Conservation (phyloP, 1,139 yeast species). For the Debaryomycetaceae sp. region DNA sequence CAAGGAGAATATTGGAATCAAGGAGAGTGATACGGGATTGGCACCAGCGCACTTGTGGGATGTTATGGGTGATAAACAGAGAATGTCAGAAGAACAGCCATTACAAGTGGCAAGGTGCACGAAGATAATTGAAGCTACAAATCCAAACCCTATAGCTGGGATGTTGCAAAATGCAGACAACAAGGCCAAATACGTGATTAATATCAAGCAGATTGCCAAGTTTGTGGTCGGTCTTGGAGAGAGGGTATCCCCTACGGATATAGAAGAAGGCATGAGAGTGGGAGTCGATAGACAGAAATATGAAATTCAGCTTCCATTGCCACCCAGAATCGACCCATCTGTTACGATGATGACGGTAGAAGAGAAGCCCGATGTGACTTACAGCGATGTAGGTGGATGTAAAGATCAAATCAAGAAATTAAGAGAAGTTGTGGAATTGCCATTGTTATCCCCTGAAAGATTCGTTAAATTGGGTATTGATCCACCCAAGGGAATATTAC, state of each 20-base stretch:
- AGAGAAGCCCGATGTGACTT: slow-evolving; percentile 92
- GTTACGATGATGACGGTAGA: slow-evolving; percentile 99
- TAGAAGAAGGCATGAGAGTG: slow-evolving; percentile 98
- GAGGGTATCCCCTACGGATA: slow-evolving; percentile 95
- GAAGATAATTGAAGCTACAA: slow-evolving; percentile 74
- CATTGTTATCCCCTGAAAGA: slow-evolving; percentile 90
- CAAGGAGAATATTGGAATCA: slow-evolving; percentile 89
- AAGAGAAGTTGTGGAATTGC: slow-evolving; percentile 95
- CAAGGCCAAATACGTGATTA: slow-evolving; percentile 89
- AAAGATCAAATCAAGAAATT: slow-evolving; percentile 96
- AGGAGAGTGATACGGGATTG: slow-evolving; percentile 93
- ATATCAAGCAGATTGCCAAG: slow-evolving; percentile 96
- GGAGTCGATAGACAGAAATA: slow-evolving; percentile 98
- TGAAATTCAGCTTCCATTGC: slow-evolving; percentile 93
- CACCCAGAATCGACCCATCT: slow-evolving; percentile 95
- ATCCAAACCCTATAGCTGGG: slow-evolving; percentile 35
- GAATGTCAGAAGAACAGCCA: slow-evolving; percentile 92
- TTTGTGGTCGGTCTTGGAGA: slow-evolving; percentile 96
- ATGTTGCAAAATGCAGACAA: slow-evolving; percentile 63
- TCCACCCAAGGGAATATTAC: slow-evolving; percentile 94
- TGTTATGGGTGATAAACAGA: slow-evolving; percentile 90
- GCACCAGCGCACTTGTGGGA: slow-evolving; percentile 98
- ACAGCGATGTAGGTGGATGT: slow-evolving; percentile 94
- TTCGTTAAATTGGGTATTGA: slow-evolving; percentile 95
- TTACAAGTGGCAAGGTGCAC: slow-evolving; percentile 98